These are phyloP conservation scores for Pyronema domesticum DNA, from an alignment of 495 filamentous ascomycete genomes.

Conservation along the genomic window DNA sequence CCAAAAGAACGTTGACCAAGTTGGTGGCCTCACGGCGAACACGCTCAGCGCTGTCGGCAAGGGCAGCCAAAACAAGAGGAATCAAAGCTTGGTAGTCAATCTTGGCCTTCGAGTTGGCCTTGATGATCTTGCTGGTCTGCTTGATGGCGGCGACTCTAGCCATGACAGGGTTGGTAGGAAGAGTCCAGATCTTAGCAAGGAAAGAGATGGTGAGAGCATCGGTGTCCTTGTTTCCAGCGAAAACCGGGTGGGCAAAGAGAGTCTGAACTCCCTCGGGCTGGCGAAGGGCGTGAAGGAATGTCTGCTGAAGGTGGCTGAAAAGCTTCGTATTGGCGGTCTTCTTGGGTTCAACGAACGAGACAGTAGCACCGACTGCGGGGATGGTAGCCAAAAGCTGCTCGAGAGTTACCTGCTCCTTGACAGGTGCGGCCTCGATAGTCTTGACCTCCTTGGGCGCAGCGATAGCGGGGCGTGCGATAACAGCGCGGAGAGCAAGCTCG, in stretches of 20 bases:
- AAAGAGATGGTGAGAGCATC: constrained; percentile 58
- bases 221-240: constrained; percentile 37
- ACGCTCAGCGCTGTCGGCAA: constrained; percentile 52
- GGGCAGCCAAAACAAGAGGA: constrained; percentile 55
- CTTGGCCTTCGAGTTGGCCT: constrained; percentile 29
- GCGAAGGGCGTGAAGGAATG: constrained; percentile 42
- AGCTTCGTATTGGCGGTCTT: neutral
- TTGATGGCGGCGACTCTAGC: constrained; percentile 51
- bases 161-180: constrained; percentile 46
- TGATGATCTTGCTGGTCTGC: constrained; percentile 36
- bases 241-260: constrained; percentile 41
- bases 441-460: neutral
- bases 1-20: constrained; percentile 34
- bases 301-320: constrained; percentile 35
- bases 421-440: constrained; percentile 14
- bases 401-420: constrained; percentile 2
- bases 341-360: constrained; percentile 33
- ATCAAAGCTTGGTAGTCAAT: constrained; percentile 59
- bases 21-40: constrained; percentile 59
- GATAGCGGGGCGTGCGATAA: constrained; percentile 33
- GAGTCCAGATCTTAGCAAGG: constrained; percentile 50
- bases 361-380: constrained; percentile 24
- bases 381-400: constrained; percentile 14
- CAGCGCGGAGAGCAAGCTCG: constrained; percentile 50
- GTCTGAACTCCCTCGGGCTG: constrained; percentile 33